Evolutionary conservation across 2,329 filamentous ascomycete species (phyloP).

Genomic region (Trichophyton rubrum): DNA sequence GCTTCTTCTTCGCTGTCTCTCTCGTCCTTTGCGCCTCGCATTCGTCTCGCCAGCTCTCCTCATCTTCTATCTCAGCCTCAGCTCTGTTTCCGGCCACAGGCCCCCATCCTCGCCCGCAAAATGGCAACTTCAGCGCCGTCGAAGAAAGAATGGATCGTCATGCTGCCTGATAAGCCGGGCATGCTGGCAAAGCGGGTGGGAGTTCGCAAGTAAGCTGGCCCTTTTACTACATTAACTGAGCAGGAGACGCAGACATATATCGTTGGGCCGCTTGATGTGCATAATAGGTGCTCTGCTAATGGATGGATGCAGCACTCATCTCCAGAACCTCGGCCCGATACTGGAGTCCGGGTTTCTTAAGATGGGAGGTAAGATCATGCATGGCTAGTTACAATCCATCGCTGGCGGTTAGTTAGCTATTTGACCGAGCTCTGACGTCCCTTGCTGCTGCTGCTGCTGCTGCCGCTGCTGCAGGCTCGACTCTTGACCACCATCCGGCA

Average conservation of each 20-base stretch:
- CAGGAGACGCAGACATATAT: too few species aligned
- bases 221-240: background rate
- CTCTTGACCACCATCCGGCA: slow-evolving; percentile 53
- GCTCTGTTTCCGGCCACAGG: background rate
- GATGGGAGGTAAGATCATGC: slow-evolving; percentile 45
- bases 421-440: background rate
- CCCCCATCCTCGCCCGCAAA: background rate
- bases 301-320: slow-evolving; percentile 36
- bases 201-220: slow-evolving; percentile 21
- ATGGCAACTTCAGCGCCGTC: slow-evolving; percentile 6
- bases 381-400: too few species aligned
- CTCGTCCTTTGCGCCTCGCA: background rate
- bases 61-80: background rate
- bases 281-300: too few species aligned
- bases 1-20: background rate
- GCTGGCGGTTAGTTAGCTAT: background rate
- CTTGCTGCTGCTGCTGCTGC: background rate
- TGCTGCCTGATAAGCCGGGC: slow-evolving; percentile 55
- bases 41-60: background rate
- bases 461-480: slow-evolving; percentile 41
- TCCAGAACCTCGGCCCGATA: slow-evolving; percentile 42
- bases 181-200: slow-evolving; percentile 49
- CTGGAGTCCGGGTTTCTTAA: slow-evolving; percentile 47
- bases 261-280: too few species aligned
- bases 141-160: slow-evolving; percentile 50